Conservation (phyloP, 352 stramenopile species). For the Phytophthora podocarpi region DNA sequence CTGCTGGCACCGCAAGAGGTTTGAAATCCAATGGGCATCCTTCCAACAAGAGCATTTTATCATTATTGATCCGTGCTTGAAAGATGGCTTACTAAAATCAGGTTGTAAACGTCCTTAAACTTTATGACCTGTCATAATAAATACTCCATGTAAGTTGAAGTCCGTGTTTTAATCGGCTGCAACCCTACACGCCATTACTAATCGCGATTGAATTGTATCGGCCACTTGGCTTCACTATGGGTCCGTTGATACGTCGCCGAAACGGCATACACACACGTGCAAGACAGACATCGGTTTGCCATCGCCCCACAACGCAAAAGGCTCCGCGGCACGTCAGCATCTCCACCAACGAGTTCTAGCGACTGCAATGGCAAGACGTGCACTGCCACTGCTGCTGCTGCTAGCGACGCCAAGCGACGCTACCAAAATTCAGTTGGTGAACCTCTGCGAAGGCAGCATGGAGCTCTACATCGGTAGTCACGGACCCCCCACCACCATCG, state of each 20-base stretch:
- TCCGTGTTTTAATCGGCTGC: slow-evolving; percentile 5
- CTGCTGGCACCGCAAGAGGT: too few relatives aligned
- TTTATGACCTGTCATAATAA: not conserved
- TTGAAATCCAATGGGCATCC: not conserved
- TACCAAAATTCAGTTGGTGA: slow-evolving; percentile 47
- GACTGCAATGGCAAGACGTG: slow-evolving; percentile 4
- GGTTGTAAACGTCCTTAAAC: not conserved
- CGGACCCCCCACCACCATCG: slow-evolving; percentile 23
- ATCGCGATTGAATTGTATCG: slow-evolving; percentile 5
- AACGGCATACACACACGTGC: not conserved
- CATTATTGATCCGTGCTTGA: not conserved
- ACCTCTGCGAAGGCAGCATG: slow-evolving; percentile 46
- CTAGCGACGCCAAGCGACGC: slow-evolving; percentile 1
- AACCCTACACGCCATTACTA: slow-evolving; percentile 22
- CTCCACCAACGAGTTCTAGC: not conserved
- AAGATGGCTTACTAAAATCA: too few relatives aligned
- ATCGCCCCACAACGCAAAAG: slow-evolving; percentile 21
- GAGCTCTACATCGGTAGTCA: slow-evolving; percentile 39
- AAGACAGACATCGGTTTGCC: slow-evolving; percentile 15
- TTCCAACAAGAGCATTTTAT: not conserved
- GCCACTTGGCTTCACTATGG: slow-evolving; percentile 19
- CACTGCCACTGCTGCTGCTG: slow-evolving; percentile 17
- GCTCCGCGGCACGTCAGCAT: slow-evolving; percentile 1
- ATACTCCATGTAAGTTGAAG: slow-evolving; percentile 1
- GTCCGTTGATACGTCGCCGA: slow-evolving; percentile 7